phyloP scores from a whole-genome alignment of 2,329 filamentous ascomycete genomes.

The Gaeumannomyces tritici region DNA sequence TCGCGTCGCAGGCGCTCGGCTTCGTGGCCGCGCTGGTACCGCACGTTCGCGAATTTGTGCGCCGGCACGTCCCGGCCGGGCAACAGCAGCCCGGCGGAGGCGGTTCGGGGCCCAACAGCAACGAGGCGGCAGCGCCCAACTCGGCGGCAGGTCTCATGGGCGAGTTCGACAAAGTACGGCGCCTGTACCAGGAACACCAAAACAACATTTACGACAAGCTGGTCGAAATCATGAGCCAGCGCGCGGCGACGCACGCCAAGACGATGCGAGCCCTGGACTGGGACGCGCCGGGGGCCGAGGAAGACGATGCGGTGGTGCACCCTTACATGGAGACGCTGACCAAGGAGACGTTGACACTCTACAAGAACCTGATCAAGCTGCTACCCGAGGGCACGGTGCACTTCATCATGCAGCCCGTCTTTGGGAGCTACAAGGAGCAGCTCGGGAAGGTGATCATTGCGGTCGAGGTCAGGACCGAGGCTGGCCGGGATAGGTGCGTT shows the following conservation, averaged over 20 bases:
- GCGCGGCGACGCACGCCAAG: slow-evolving; percentile 64
- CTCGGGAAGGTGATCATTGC: slow-evolving; percentile 63
- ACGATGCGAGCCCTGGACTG: slow-evolving; percentile 68
- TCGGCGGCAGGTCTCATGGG: slow-evolving; percentile 51
- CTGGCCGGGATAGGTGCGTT: slow-evolving; percentile 59
- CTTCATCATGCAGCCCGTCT: slow-evolving; percentile 81
- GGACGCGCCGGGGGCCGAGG: slow-evolving; percentile 40
- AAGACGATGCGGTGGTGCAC: slow-evolving; percentile 38
- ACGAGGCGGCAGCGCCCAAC: background rate
- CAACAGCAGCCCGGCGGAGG: slow-evolving; percentile 9
- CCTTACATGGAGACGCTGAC: slow-evolving; percentile 78
- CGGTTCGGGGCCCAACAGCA: background rate
- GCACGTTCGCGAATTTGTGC: slow-evolving; percentile 83
- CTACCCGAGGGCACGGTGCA: slow-evolving; percentile 66
- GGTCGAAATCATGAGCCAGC: slow-evolving; percentile 81
- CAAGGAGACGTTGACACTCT: slow-evolving; percentile 77
- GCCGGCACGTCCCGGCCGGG: slow-evolving; percentile 56
- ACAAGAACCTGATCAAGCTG: slow-evolving; percentile 75
- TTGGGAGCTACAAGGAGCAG: slow-evolving; percentile 70
- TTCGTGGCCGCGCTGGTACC: slow-evolving; percentile 84
- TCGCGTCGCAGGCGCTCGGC: slow-evolving; percentile 79
- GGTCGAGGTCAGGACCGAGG: slow-evolving; percentile 53
- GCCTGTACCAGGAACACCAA: slow-evolving; percentile 81
- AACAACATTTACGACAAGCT: slow-evolving; percentile 86
- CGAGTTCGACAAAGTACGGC: slow-evolving; percentile 82